Base-by-base conservation (phyloP, 169 alveolate species). In the Eimeria necatrix region DNA sequence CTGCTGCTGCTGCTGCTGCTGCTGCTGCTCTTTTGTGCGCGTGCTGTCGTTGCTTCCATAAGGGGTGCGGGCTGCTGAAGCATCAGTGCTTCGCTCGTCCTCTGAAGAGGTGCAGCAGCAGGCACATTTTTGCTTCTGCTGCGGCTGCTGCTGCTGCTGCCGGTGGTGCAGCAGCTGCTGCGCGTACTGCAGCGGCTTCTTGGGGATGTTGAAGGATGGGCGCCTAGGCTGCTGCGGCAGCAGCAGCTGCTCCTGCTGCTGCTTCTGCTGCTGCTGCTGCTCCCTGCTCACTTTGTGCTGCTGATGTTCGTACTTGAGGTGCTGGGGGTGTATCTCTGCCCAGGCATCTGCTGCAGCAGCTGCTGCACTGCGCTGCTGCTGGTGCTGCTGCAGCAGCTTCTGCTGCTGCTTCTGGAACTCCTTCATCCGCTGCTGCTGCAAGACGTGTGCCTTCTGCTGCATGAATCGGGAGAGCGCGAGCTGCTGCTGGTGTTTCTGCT, bases 81-180 rank as follows among this genome's bases (percentile, higher is more conserved):
- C 41, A 22, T 70, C 80, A n/a, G 80, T 70, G 46, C 80, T 70
- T 22, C 80, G 12, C 41, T 70, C 80, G 41, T 70, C 80, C 80
- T 70, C 80, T n/a, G 80, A 70, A 12, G 80, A 70, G 24, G 80
- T 70, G 46, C 80, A 70, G 80, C 80, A 70, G 80, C 80, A 70
- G n/a, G 80, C 16, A 70, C 80, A 70, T 24, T 14, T 14, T n/a
- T 14, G 16, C 10, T 70, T 12, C 46, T 70, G 24, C 14, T 20
- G 70, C 41, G 12, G 4, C 49, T 70, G 80, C 80, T 18, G 80
- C 10, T 14, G n/a, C 80, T 70, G 22, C 41, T 70, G 80, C 10
- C 32, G 16, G 10, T 70, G 49, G 8, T 70, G 24, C 14, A 14
- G 70, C 41, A 14, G 24, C 49, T 70, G 80, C 80, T 18, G 80